phyloP scores from a whole-genome alignment of 1,139 yeast genomes.

The Taphrina deformans region DNA sequence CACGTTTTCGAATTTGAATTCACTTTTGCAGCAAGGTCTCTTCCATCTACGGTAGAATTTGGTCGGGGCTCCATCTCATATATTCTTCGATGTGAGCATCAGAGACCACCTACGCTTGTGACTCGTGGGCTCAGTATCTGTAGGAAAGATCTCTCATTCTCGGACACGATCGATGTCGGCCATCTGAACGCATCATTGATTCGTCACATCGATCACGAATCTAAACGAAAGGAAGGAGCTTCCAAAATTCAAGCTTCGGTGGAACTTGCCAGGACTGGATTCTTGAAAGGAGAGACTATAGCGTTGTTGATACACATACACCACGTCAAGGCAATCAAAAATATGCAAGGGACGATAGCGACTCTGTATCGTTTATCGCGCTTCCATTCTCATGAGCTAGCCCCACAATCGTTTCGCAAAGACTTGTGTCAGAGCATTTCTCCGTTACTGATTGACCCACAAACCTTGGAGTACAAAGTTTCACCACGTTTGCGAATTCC shows the following conservation, averaged over 20 bases:
- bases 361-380: conserved; percentile 81
- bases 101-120: conserved; percentile 43
- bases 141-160: conserved; percentile 56
- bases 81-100: conserved; percentile 58
- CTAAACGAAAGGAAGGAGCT: conserved; percentile 4
- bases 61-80: conserved; percentile 84
- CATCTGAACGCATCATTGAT: conserved; percentile 57
- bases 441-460: conserved; percentile 78
- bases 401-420: conserved; percentile 70
- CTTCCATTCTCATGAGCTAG: conserved; percentile 59
- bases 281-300: conserved; percentile 20
- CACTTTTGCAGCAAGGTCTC: conserved; percentile 66
- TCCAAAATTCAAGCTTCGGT: conserved; percentile 13
- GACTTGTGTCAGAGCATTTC: conserved; percentile 76
- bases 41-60: conserved; percentile 74
- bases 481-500: conserved; percentile 71
- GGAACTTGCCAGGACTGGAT: conserved; percentile 16
- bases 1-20: conserved; percentile 85
- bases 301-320: conserved; percentile 48
- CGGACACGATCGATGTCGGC: conserved; percentile 74
- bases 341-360: conserved; percentile 72
- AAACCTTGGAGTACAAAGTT: conserved; percentile 57
- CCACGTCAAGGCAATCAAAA: conserved; percentile 70
- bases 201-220: conserved; percentile 11
- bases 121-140: conserved; percentile 39